Conservation (phyloP, 164 flowering plant genomes). For the Magnolia kwangsiensis region DNA sequence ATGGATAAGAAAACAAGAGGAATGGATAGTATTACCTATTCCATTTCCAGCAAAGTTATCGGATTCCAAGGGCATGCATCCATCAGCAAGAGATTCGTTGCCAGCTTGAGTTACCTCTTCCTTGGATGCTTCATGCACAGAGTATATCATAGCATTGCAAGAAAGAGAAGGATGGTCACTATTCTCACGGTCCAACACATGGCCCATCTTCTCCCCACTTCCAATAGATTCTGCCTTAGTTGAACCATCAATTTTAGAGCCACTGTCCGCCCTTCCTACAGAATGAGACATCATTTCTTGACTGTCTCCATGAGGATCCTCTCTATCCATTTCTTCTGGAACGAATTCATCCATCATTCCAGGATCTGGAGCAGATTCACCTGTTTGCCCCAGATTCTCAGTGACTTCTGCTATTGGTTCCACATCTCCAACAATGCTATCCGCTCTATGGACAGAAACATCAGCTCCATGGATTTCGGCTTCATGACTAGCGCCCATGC, state of each 20-base stretch:
- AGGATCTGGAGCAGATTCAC: conserved; percentile 73
- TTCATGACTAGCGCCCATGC: conserved; percentile 99
- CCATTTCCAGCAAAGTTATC: conserved; percentile 55
- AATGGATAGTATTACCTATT: conserved; percentile 33
- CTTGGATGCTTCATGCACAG: conserved; percentile 65
- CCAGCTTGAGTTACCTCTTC: conserved; percentile 64
- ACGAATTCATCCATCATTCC: conserved; percentile 83
- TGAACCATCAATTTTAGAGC: conserved; percentile 84
- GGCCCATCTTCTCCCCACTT: conserved; percentile 79
- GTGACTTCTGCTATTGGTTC: conserved; percentile 76
- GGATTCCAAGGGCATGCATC: conserved; percentile 40
- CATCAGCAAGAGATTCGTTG: conserved; percentile 46
- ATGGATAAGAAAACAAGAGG: neutral
- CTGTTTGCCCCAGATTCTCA: conserved; percentile 93
- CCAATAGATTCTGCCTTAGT: conserved; percentile 87
- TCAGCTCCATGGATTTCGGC: conserved; percentile 95
- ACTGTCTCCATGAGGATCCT: conserved; percentile 82
- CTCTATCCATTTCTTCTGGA: conserved; percentile 70
- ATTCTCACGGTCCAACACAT: conserved; percentile 33
- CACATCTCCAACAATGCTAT: conserved; percentile 82
- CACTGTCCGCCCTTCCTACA: conserved; percentile 85
- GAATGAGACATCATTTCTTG: conserved; percentile 84
- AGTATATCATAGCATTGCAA: conserved; percentile 67
- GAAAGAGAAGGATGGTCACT: conserved; percentile 71
- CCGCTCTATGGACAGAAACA: conserved; percentile 66